Base-by-base conservation (phyloP, 768 basidiomycete genomes). In the Boletus pseudopeckii region DNA sequence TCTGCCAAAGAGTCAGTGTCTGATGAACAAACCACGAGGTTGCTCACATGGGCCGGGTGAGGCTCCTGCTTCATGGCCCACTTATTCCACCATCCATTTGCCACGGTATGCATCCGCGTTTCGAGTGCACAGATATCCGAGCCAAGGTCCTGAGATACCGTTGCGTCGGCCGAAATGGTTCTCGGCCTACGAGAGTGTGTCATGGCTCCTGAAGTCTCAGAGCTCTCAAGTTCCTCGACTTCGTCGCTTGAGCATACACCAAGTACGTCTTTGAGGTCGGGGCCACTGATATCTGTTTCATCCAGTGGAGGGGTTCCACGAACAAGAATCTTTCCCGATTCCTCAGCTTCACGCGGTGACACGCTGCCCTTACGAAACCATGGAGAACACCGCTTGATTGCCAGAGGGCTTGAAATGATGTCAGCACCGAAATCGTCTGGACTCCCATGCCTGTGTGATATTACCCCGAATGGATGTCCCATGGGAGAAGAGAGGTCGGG, bases 401-500 rank as follows among this genome's bases (percentile, higher is more conserved):
- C 67, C 9, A 63, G 55, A 58, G 68, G 72, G 37, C 69, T 74
- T 24, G 66, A 70, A 26, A 72, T 55, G 33, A 74, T 62, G 56
- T 85, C 85, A 36, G 74, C 78, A 40, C 74, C 81, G 56, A 82
- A 82, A 53, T 81, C 80, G 24, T 73, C 71, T 41, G 47, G 42
- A 24, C 18, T 53, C 9, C n/a, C 52, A 36, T 53, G 53, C 28
- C 36, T 30, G 28, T 34, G 49, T 47, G 59, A 50, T 38, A 61
- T 48, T 52, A 39, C 50, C 28, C 56, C 55, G 42, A 61, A 58
- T 54, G 70, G 55, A n/a, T 65, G 72, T 32, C 73, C 74, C 38
- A 74, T 55, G 22, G 88, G 88, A 11, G 88, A 90, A 44, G 86
- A 88, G 28, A 90, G 61, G 53, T 87, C 81, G 24, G 77, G 77